Evolutionary conservation across 768 basidiomycete species (phyloP), one percentile per base, ranked within the genome.

Genomic region (Podaxis rugospora): DNA sequence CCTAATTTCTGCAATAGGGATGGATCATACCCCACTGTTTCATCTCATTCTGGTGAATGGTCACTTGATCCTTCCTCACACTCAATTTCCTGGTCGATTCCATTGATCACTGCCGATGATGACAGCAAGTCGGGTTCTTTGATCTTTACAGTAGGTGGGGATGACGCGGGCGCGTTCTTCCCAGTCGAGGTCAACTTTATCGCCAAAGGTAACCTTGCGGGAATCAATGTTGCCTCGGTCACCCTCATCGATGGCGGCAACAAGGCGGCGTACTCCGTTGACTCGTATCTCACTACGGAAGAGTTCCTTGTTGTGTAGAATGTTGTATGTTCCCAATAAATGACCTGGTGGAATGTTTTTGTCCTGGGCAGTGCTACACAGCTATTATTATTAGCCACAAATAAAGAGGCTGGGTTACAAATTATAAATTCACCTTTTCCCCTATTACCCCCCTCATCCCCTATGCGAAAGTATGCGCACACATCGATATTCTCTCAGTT

Each of bases 161-260:
- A 93, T 63, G 94, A 96, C 64, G 74, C 80, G 0, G 86, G 84
- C 3, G 83, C 83, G 9, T 96, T 97, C 78, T 99, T 98, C 92
- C 95, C 96, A 2, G 93, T 99, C 52, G 80, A 81, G 37, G 88
- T 96, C 1, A 74, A 80, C 1, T 98, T 98, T 68, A 85, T 89
- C 53, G 89, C 86, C 0, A 82, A 89, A 65, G 91, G 92, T 6
- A 92, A 89, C 67, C 72, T 96, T 63, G 88, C 89, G 0, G 92
- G 94, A 21, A 79, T 97, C 40, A 80, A 78, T 28, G 83, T 95
- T 14, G 79, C 73, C 2, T 75, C 72, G 32, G 86, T 90, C 39
- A 81, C 78, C n/a, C 81, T 79, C 54, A 74, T 86, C 21, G 75
- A 76, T 7, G 79, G 76, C 5, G 79, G 74, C 32, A 75, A 73